phyloP scores from a whole-genome alignment of 1,139 yeast species.

The Spencermartinsiella ligniputridi region DNA sequence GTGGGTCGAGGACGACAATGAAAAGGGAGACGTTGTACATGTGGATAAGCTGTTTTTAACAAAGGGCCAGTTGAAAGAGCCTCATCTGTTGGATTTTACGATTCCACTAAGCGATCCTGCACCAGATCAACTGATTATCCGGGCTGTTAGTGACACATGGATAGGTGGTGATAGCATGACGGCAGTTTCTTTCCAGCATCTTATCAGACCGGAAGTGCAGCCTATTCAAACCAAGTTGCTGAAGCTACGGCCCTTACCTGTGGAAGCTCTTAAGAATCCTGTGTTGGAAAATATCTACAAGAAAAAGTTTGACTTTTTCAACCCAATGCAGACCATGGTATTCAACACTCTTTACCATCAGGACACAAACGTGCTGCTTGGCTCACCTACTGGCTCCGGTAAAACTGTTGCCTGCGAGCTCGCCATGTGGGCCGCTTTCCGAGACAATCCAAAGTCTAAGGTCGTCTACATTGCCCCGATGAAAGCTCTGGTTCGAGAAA shows the following conservation, averaged over 20 bases:
- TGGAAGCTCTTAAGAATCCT: constrained; percentile 68
- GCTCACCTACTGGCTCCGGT: constrained; percentile 99
- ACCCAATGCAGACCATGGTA: constrained; percentile 98
- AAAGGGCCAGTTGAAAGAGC: constrained; percentile 49
- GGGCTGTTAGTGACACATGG: constrained; percentile 83
- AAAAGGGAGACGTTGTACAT: constrained; percentile 63
- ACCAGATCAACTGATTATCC: constrained; percentile 80
- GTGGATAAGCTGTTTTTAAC: constrained; percentile 73
- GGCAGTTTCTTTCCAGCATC: constrained; percentile 83
- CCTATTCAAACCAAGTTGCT: constrained; percentile 78
- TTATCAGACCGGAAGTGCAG: constrained; percentile 83
- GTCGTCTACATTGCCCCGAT: constrained; percentile 96
- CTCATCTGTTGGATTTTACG: constrained; percentile 84
- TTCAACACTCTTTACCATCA: constrained; percentile 84
- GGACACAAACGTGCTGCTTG: constrained; percentile 78
- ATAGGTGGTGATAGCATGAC: constrained; percentile 76
- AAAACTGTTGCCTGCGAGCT: constrained; percentile 96
- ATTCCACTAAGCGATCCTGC: constrained; percentile 84
- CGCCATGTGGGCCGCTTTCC: constrained; percentile 95
- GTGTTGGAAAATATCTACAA: constrained; percentile 65
- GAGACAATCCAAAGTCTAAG: constrained; percentile 72
- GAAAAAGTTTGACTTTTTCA: constrained; percentile 72
- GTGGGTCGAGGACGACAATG: constrained; percentile 80
- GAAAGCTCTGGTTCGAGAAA: constrained; percentile 95
- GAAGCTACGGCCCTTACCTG: constrained; percentile 80